phyloP scores from a whole-genome alignment of 2,329 filamentous ascomycete genomes.

The Verticillium alfalfae region DNA sequence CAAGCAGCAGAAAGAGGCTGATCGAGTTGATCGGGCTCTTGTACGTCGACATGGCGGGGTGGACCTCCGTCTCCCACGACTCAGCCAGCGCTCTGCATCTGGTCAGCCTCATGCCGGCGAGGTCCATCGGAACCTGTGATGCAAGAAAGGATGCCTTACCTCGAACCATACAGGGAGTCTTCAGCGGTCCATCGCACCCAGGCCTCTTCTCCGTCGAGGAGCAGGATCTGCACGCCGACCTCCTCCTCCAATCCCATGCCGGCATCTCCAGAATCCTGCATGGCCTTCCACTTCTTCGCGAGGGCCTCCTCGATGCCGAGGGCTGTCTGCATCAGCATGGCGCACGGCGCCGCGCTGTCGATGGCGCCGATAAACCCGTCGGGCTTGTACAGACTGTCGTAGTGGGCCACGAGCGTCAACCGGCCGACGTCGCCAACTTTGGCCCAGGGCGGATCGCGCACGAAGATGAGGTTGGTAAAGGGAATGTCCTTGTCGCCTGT shows the following conservation, averaged over 20 bases:
- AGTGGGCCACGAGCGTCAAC: slow-evolving; percentile 87
- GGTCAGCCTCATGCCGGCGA: background rate
- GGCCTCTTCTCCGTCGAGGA: slow-evolving; percentile 93
- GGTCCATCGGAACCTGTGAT: background rate
- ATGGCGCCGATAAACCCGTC: slow-evolving; percentile 88
- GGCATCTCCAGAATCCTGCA: slow-evolving; percentile 53
- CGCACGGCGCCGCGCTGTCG: slow-evolving; percentile 91
- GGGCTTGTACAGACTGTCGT: slow-evolving; percentile 78
- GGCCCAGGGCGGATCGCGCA: slow-evolving; percentile 81
- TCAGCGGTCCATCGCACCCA: slow-evolving; percentile 73
- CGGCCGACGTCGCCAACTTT: slow-evolving; percentile 68
- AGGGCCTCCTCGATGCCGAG: slow-evolving; percentile 74
- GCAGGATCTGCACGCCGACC: slow-evolving; percentile 79
- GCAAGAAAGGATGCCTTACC: slow-evolving; percentile 37
- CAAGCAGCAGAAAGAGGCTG: slow-evolving; percentile 83
- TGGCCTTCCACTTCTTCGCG: slow-evolving; percentile 73
- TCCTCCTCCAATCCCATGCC: slow-evolving; percentile 61
- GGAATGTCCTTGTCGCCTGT: slow-evolving; percentile 67
- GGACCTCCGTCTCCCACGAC: slow-evolving; percentile 66
- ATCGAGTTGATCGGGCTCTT: slow-evolving; percentile 72
- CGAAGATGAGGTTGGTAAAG: slow-evolving; percentile 82
- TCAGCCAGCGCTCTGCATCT: slow-evolving; percentile 64
- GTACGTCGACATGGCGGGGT: slow-evolving; percentile 70
- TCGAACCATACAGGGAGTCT: slow-evolving; percentile 85
- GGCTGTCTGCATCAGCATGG: slow-evolving; percentile 84